Percentiles rank a stretch among this genome's conserved stretches.
Conservation (phyloP, 352 stramenopile genomes). For the Globisporangium nunn region DNA sequence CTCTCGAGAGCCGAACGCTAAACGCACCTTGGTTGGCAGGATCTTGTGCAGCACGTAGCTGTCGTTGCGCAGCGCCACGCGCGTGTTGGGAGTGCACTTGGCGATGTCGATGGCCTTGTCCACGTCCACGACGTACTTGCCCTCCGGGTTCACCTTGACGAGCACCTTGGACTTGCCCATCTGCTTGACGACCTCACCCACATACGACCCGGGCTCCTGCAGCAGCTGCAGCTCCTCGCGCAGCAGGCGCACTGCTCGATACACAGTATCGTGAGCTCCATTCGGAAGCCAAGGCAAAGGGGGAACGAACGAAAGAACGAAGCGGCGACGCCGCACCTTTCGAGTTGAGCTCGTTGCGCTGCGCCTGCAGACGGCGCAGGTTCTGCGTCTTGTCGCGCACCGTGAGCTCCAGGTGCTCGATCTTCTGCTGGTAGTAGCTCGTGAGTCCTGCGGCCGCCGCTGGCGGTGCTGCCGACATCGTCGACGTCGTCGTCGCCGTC, state of each 20-base stretch:
- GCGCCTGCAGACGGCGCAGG: constrained; percentile 96
- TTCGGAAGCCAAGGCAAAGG: background rate
- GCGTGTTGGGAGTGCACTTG: constrained; percentile 97
- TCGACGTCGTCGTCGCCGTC: constrained; percentile 31
- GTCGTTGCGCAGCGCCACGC: constrained; percentile 98
- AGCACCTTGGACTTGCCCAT: constrained; percentile 99
- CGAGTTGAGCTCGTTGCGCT: constrained; percentile 99
- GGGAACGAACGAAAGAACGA: background rate
- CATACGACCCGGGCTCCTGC: constrained; percentile 97
- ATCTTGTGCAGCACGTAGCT: constrained; percentile 99
- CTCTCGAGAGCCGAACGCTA: too few species aligned
- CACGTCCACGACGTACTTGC: constrained; percentile 99
- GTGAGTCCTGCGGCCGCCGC: constrained; percentile 49
- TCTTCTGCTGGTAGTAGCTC: constrained; percentile 93
- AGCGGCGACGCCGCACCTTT: constrained; percentile 63
- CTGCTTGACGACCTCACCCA: constrained; percentile 99
- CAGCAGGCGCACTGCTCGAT: constrained; percentile 88
- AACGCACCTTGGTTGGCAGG: constrained; percentile 93
- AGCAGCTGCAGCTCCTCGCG: constrained; percentile 98
- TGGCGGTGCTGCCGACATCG: constrained; percentile 27
- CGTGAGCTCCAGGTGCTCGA: constrained; percentile 92
- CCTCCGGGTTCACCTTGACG: constrained; percentile 98
- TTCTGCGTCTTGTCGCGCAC: constrained; percentile 95
- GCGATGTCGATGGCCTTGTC: constrained; percentile 95
- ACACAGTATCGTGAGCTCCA: background rate